Conservation (phyloP, 371 early-diverging fungal species). For the Encephalitozoon romaleae region DNA sequence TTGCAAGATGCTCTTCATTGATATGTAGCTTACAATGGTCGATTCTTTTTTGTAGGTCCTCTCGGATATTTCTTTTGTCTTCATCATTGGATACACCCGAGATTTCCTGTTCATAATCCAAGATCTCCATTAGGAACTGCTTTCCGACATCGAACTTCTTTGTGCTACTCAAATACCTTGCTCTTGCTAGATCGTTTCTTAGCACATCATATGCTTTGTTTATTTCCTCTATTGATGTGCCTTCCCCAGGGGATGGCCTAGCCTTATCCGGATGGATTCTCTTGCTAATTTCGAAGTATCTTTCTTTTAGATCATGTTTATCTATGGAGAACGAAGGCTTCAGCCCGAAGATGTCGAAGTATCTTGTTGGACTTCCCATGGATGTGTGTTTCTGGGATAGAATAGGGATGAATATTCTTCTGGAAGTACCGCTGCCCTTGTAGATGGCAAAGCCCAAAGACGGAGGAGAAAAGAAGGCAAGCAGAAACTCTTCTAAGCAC, state of each 20-base stretch:
- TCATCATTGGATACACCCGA: background rate
- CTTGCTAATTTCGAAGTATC: constrained; percentile 29
- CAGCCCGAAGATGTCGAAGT: constrained; percentile 35
- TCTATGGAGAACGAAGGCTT: constrained; percentile 36
- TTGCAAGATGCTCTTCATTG: constrained; percentile 16
- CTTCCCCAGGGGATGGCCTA: background rate
- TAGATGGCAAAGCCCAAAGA: background rate
- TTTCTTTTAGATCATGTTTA: constrained; percentile 32
- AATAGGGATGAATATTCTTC: background rate
- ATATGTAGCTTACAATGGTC: constrained; percentile 44
- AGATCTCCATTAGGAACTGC: constrained; percentile 18
- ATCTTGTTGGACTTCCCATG: constrained; percentile 11
- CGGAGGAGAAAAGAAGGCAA: background rate
- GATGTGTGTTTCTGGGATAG: background rate
- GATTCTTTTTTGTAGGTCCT: constrained; percentile 21
- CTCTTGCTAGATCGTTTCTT: constrained; percentile 52
- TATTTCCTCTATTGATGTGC: background rate
- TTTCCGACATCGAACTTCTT: background rate
- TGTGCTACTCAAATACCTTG: constrained; percentile 15
- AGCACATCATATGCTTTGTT: constrained; percentile 47
- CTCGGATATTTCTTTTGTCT: background rate
- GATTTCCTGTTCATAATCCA: constrained; percentile 48
- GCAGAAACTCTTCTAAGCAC: background rate
- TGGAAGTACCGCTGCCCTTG: background rate
- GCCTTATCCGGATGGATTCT: constrained; percentile 40